Base-by-base conservation (phyloP, 352 stramenopile genomes). In the Pythium phragmitis region DNA sequence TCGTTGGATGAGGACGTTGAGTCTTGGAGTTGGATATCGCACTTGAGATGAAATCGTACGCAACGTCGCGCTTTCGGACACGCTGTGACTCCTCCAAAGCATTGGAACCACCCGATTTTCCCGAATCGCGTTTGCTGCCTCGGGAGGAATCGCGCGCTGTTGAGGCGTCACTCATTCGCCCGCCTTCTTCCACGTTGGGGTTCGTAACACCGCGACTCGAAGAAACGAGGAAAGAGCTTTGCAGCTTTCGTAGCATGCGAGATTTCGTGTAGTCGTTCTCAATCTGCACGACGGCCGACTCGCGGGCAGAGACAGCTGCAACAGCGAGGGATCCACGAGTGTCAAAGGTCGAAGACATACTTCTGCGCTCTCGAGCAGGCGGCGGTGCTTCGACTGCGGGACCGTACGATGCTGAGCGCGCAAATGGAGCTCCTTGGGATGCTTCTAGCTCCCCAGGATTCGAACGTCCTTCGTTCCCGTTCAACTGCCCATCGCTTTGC, bases 31-130 rank as follows among this genome's bases (percentile, higher is more conserved):
- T 78, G 2, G 61, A 66, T 1, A 82, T 65, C 2, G 75, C 70
- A 16, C 66, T 71, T 4, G 70, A 63, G 57, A 82, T 74, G 53
- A 90, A 88, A 37, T 78, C 81, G 19, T 79, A 73, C 8, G 79
- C 84, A 36, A 89, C 75, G 53, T 93, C 84, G 34, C 84, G 80
- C 42, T 93, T 93, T 16, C 84, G 80, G 16, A 85, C 57, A 39
- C 83, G 79, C 43, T 68, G 70, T 2, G 54, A 58, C 9, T 56
- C 63, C 12, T 72, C 66, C 6, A 43, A 28, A 45, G 14, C 52
- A 46, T 23, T 42, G 11, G 36, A 16, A 14, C 52, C 51, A 47
- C 46, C 47, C 21, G 65, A 51, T 43, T 60, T 54, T 8, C 33
- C 63, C 19, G 59, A 64, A 39, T 61, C 50, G 17, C 61, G 61